Conservation (phyloP, 2,329 filamentous ascomycete genomes). For the Xylogone sp. region DNA sequence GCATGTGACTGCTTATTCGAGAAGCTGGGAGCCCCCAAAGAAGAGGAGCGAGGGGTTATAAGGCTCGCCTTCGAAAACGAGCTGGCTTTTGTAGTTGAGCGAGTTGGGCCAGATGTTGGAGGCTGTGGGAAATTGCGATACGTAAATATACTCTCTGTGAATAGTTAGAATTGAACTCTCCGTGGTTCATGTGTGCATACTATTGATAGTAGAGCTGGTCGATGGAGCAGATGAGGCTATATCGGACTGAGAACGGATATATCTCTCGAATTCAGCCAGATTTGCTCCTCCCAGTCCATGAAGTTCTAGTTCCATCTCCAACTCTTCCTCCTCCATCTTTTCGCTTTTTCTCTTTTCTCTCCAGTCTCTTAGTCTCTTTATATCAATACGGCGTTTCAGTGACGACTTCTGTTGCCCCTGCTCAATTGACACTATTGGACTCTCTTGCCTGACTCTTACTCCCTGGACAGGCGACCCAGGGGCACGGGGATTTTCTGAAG, state of each 20-base stretch:
- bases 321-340: slow-evolving; percentile 30
- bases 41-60: neutral
- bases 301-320: slow-evolving; percentile 44
- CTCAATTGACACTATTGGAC: neutral
- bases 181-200: neutral
- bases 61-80: neutral
- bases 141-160: slow-evolving; percentile 8
- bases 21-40: neutral
- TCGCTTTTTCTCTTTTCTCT: slow-evolving; percentile 42
- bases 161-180: neutral
- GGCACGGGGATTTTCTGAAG: neutral
- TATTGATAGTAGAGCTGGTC: neutral
- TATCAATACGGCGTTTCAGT: neutral
- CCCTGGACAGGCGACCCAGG: neutral
- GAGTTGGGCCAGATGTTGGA: slow-evolving; percentile 7
- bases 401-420: neutral
- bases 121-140: slow-evolving; percentile 17
- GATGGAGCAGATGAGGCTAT: neutral
- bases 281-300: slow-evolving; percentile 38
- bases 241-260: neutral
- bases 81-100: neutral
- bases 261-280: slow-evolving; percentile 8
- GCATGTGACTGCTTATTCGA: neutral
- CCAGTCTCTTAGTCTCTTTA: slow-evolving; percentile 30
- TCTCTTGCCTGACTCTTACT: neutral